Evolutionary conservation across 495 filamentous ascomycete species (phyloP).

Genomic region (Stereocaulon alpinum): DNA sequence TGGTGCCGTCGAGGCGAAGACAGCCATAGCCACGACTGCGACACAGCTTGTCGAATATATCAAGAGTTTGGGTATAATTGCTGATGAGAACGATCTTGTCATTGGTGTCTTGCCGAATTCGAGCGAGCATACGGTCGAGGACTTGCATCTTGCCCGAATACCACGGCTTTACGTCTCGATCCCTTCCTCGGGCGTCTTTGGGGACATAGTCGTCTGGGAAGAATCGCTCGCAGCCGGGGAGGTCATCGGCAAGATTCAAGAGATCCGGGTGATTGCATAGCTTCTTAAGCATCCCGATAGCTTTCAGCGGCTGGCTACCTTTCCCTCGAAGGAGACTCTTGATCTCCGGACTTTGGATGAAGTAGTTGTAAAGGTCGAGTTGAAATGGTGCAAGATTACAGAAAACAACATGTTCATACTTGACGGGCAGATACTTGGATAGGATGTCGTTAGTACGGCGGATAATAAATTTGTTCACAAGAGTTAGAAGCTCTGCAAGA

Average conservation of each 20-base stretch:
- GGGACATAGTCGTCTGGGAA: constrained; percentile 85
- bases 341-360: constrained; percentile 92
- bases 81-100: constrained; percentile 99
- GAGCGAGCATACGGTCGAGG: constrained; percentile 93
- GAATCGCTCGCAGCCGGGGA: constrained; percentile 74
- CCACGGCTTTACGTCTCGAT: constrained; percentile 89
- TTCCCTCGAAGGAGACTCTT: constrained; percentile 86
- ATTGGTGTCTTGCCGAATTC: constrained; percentile 91
- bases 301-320: constrained; percentile 91
- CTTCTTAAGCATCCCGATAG: constrained; percentile 94
- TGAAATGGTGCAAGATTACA: constrained; percentile 94
- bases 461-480: constrained; percentile 99
- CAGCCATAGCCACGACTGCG: constrained; percentile 73
- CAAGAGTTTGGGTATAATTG: constrained; percentile 95
- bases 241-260: constrained; percentile 69
- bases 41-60: constrained; percentile 89
- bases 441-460: constrained; percentile 95
- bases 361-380: constrained; percentile 86
- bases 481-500: constrained; percentile 62
- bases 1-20: constrained; percentile 86
- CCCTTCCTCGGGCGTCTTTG: constrained; percentile 76
- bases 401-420: constrained; percentile 99
- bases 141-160: constrained; percentile 99
- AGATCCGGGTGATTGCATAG: constrained; percentile 98
- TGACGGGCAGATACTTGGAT: constrained; percentile 95